phyloP scores from a whole-genome alignment of 2,329 filamentous ascomycete genomes.

The Coniochaeta prunicola region DNA sequence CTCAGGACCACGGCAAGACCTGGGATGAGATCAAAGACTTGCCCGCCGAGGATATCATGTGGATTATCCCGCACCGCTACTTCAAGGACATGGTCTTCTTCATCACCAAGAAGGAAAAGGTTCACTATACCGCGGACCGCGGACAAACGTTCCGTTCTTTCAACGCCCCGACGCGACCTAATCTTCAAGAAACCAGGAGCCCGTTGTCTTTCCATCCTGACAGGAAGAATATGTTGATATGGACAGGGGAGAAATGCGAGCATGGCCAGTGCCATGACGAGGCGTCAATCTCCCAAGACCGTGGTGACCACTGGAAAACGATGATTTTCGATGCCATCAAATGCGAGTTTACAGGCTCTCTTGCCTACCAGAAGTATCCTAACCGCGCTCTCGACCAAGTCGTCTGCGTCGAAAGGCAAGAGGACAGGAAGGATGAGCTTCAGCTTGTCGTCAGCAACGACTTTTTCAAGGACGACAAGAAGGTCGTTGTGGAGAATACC shows the following conservation, averaged over 20 bases:
- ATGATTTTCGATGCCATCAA: constrained; percentile 67
- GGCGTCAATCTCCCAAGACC: constrained; percentile 71
- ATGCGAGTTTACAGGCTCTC: constrained; percentile 78
- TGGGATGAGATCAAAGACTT: constrained; percentile 63
- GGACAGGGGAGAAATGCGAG: constrained; percentile 71
- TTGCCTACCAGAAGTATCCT: constrained; percentile 37
- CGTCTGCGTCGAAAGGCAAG: constrained; percentile 57
- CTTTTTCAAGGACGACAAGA: constrained; percentile 60
- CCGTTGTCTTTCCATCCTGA: constrained; percentile 76
- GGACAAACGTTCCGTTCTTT: constrained; percentile 69
- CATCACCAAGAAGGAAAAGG: constrained; percentile 57
- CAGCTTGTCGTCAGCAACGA: constrained; percentile 72
- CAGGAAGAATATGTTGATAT: constrained; percentile 84
- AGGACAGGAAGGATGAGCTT: constrained; percentile 54
- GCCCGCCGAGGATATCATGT: constrained; percentile 59
- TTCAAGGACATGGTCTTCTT: constrained; percentile 85
- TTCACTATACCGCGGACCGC: constrained; percentile 77
- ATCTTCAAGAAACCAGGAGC: constrained; percentile 20
- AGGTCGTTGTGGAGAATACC: constrained; percentile 62
- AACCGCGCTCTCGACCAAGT: constrained; percentile 45
- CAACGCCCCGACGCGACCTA: constrained; percentile 52
- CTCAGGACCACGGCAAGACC: constrained; percentile 79
- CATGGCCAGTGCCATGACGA: constrained; percentile 57
- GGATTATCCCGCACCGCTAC: constrained; percentile 70
- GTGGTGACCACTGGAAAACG: constrained; percentile 72